phyloP scores from a whole-genome alignment of 2,329 filamentous ascomycete species.

The Chaetomiaceae sp. region DNA sequence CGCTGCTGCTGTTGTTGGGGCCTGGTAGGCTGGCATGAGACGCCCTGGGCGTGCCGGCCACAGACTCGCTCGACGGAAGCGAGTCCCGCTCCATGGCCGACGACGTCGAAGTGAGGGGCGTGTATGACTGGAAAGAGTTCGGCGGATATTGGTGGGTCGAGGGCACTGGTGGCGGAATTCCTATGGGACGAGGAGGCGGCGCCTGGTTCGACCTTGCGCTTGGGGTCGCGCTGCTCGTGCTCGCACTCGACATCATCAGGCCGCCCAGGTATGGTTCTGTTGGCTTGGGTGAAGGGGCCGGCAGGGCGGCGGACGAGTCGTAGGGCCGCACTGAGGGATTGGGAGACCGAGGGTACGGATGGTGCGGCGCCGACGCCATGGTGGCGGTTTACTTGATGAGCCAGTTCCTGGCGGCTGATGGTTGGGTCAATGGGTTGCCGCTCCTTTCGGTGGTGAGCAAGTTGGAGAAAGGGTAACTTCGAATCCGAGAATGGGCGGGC shows the following conservation, averaged over 20 bases:
- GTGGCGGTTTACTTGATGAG: constrained; percentile 31
- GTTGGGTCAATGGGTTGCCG: constrained; percentile 20
- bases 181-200: constrained; percentile 49
- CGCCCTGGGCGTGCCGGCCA: constrained; percentile 49
- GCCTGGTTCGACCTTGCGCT: constrained; percentile 47
- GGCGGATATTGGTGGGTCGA: constrained; percentile 38
- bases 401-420: constrained; percentile 34
- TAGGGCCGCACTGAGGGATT: constrained; percentile 58
- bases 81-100: constrained; percentile 56
- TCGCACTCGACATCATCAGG: constrained; percentile 39
- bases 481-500: constrained; percentile 5
- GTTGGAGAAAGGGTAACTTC: constrained; percentile 12
- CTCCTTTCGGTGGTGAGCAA: constrained; percentile 15
- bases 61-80: constrained; percentile 55
- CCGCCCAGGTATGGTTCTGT: constrained; percentile 49
- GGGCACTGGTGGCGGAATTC: constrained; percentile 48
- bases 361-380: constrained; percentile 56
- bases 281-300: constrained; percentile 55
- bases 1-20: constrained; percentile 31
- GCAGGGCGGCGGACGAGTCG: constrained; percentile 61
- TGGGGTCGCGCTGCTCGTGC: constrained; percentile 35
- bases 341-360: constrained; percentile 56
- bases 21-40: constrained; percentile 32
- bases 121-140: constrained; percentile 49
- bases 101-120: constrained; percentile 45